Percentiles rank a stretch among this genome's conserved stretches.
These are phyloP conservation scores for Hortaea sp. DNA, from an alignment of 2,329 filamentous ascomycete species.

Conservation along the genomic window DNA sequence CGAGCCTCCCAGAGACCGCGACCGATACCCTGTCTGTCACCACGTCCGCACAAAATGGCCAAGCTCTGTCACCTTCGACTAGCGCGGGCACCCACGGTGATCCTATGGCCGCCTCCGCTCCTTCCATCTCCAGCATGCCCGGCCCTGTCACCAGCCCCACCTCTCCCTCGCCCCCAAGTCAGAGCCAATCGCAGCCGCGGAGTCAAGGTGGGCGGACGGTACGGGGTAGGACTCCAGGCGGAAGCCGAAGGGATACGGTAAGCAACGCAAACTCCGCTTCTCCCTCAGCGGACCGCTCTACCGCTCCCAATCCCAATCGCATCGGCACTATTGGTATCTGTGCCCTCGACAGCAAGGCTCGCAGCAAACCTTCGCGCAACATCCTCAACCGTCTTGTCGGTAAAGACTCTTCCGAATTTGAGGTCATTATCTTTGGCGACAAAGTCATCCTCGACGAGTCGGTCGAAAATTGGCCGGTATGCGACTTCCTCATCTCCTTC, in stretches of 20 bases:
- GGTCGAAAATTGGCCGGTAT: slow-evolving; percentile 91
- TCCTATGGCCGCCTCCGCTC: slow-evolving; percentile 45
- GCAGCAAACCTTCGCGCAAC: slow-evolving; percentile 93
- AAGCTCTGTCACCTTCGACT: slow-evolving; percentile 15
- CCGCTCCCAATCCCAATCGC: slow-evolving; percentile 38
- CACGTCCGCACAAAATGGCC: slow-evolving; percentile 35
- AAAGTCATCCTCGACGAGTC: slow-evolving; percentile 97
- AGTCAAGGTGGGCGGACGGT: slow-evolving; percentile 12
- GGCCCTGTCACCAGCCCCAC: slow-evolving; percentile 57
- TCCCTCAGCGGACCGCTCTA: slow-evolving; percentile 59
- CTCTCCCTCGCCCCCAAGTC: slow-evolving; percentile 11
- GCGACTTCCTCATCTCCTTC: slow-evolving; percentile 95
- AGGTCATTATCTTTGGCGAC: slow-evolving; percentile 95
- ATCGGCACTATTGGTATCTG: slow-evolving; percentile 78
- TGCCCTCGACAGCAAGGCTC: slow-evolving; percentile 86
- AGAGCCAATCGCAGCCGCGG: slow-evolving; percentile 3
- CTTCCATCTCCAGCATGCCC: slow-evolving; percentile 60
- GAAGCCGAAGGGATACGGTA: slow-evolving; percentile 68
- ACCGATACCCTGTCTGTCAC: slow-evolving; percentile 35
- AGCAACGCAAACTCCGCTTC: slow-evolving; percentile 77
- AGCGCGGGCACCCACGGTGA: slow-evolving; percentile 28
- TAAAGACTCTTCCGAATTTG: slow-evolving; percentile 76
- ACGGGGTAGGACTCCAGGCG: slow-evolving; percentile 36
- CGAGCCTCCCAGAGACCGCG: slow-evolving; percentile 21
- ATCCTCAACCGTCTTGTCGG: slow-evolving; percentile 87